Evolutionary conservation across 2,329 filamentous ascomycete genomes (phyloP).

Genomic region (Monosporascus sp.): DNA sequence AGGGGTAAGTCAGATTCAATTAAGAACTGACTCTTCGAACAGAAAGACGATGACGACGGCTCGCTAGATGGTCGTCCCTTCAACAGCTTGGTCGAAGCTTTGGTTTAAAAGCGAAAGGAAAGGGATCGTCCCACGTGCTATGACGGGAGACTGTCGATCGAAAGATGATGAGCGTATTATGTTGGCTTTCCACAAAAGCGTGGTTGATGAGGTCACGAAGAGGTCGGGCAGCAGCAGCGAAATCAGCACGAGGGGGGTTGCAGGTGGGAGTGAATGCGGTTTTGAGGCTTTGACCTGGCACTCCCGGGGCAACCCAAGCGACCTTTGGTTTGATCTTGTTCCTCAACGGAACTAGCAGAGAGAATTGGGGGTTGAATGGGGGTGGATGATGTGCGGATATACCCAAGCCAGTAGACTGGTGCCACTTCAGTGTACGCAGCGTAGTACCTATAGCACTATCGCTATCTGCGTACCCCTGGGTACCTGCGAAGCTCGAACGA

Average conservation of each 20-base stretch:
- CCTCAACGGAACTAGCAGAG: background rate
- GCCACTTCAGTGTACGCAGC: background rate
- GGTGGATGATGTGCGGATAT: background rate
- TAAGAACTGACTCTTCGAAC: slow-evolving; percentile 26
- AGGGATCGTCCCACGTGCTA: background rate
- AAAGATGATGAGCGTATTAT: slow-evolving; percentile 1
- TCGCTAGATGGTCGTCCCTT: background rate
- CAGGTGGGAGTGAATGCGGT: background rate
- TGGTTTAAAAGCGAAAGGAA: background rate
- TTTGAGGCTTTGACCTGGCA: background rate
- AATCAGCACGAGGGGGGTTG: slow-evolving; percentile 4
- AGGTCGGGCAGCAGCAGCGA: slow-evolving; percentile 13
- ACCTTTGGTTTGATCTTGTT: background rate
- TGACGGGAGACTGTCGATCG: background rate
- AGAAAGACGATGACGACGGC: background rate
- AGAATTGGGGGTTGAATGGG: background rate
- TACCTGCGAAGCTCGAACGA: too few species aligned
- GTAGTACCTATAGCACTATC: background rate
- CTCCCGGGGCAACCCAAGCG: background rate
- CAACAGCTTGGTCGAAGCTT: background rate
- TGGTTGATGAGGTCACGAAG: slow-evolving; percentile 23
- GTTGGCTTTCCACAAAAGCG: slow-evolving; percentile 10
- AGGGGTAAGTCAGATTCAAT: slow-evolving; percentile 26
- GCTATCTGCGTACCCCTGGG: background rate
- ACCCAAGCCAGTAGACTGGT: background rate